Evolutionary conservation across 495 filamentous ascomycete species (phyloP).

Genomic region (Lentithecium fluviatile): DNA sequence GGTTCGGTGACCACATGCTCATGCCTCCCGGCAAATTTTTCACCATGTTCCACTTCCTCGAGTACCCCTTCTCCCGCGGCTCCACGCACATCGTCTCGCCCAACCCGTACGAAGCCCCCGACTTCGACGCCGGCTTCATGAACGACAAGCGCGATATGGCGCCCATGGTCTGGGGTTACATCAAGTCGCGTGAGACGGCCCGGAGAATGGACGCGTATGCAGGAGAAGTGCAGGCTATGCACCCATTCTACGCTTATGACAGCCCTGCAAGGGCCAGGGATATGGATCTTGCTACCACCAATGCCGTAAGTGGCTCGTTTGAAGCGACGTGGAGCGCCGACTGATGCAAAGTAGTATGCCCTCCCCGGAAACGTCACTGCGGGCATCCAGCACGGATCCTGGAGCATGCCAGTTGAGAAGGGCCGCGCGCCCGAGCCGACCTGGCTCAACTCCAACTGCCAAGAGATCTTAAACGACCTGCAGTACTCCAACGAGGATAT

Average conservation of each 20-base stretch:
- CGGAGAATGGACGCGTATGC: constrained; percentile 75
- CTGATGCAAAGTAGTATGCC: constrained; percentile 52
- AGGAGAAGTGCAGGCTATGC: constrained; percentile 60
- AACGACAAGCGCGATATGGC: constrained; percentile 81
- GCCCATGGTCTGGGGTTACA: constrained; percentile 83
- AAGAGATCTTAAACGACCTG: constrained; percentile 59
- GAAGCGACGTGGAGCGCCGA: neutral
- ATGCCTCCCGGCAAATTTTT: constrained; percentile 76
- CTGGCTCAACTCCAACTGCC: constrained; percentile 52
- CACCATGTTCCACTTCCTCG: constrained; percentile 84
- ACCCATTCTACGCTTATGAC: constrained; percentile 66
- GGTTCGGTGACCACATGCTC: constrained; percentile 43
- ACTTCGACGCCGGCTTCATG: constrained; percentile 86
- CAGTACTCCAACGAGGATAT: constrained; percentile 68
- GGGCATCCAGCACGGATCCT: constrained; percentile 62
- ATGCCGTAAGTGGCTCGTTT: constrained; percentile 42
- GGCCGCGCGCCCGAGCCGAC: constrained; percentile 51
- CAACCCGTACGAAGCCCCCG: constrained; percentile 69
- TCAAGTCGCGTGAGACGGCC: constrained; percentile 80
- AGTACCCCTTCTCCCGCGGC: constrained; percentile 80
- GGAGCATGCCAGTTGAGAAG: constrained; percentile 49
- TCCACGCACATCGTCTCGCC: constrained; percentile 68
- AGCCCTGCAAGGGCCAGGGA: constrained; percentile 67
- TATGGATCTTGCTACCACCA: constrained; percentile 71
- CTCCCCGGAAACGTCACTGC: constrained; percentile 71